Evolutionary conservation across 2,329 filamentous ascomycete genomes (phyloP), one percentile per base, ranked within the genome.

Genomic region (Cordyceps tenuipes): DNA sequence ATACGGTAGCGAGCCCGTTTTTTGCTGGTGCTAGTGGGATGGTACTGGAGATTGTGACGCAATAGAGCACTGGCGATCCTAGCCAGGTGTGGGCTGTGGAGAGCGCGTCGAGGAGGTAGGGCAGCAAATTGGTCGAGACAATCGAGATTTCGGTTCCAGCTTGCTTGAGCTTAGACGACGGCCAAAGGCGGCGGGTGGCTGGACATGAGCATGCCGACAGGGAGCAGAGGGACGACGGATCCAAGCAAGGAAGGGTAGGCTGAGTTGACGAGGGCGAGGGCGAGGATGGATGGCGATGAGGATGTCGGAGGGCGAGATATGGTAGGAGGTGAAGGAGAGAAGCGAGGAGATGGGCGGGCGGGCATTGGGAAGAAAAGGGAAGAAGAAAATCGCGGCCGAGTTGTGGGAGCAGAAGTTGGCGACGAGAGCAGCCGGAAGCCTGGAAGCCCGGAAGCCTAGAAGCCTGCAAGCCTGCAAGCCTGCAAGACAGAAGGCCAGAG

Each of bases 21-120:
- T 57, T 59, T 47, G 21, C 19, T 19, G 46, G 31, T 36, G 29
- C 50, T 59, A 59, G 57, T 39, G 57, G 13, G 39, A 48, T 41
- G 19, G 23, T 26, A 46, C 53, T 59, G 57, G 57, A 48, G 50
- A 34, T 53, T 59, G 57, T 59, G 57, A 59, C 57, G 57, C 57
- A 59, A 54, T 59, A 48, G 57, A 59, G 57, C 57, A 43, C 57
- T 59, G 57, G 41, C 31, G 50, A 59, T 59, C 57, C 50, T 23
- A 54, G 43, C 49, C 57, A 48, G 39, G 57, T 48, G 48, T 53
- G 50, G 57, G 41, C 41, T 39, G 57, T 59, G 57, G 57, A 52
- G 50, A 47, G 49, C 39, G 50, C 50, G 49, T 48, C 19, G 49
- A 53, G 57, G 51, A 39, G 23, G 57, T 19, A 46, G 50, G 48